Percentiles rank a stretch among this genome's conserved stretches.
phyloP scores from a whole-genome alignment of 140 eudicot genomes.

The Oenanthe javanica region DNA sequence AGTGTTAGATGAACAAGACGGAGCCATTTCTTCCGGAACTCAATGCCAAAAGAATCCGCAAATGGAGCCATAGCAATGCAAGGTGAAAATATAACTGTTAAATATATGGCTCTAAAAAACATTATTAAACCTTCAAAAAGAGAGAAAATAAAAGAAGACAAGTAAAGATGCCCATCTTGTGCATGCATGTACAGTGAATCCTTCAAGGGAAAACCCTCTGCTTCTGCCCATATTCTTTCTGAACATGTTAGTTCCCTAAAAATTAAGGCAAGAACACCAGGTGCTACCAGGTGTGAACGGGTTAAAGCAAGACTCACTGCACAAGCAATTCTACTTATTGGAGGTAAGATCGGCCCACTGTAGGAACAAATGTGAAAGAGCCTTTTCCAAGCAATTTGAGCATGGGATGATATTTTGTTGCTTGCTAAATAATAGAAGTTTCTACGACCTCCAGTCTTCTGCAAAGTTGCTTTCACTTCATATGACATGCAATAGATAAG shows the following conservation, averaged over 20 bases:
- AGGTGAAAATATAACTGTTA: slow-evolving; percentile 67
- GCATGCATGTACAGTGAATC: slow-evolving; percentile 65
- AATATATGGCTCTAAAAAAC: slow-evolving; percentile 66
- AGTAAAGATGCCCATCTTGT: slow-evolving; percentile 58
- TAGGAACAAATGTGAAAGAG: slow-evolving; percentile 40
- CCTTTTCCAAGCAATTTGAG: slow-evolving; percentile 65
- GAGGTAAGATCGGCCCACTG: slow-evolving; percentile 34
- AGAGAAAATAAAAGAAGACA: slow-evolving; percentile 45
- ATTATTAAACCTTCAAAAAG: slow-evolving; percentile 53
- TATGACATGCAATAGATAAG: slow-evolving; percentile 19
- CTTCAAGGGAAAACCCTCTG: slow-evolving; percentile 44
- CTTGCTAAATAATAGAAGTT: slow-evolving; percentile 33
- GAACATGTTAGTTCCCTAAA: slow-evolving; percentile 56
- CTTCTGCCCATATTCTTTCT: slow-evolving; percentile 38
- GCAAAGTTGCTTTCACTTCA: slow-evolving; percentile 35
- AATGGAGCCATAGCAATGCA: slow-evolving; percentile 88
- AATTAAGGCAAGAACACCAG: slow-evolving; percentile 73
- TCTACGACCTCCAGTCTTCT: slow-evolving; percentile 26
- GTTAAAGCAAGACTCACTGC: slow-evolving; percentile 80
- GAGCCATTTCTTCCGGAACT: slow-evolving; percentile 74
- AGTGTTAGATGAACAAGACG: slow-evolving; percentile 56
- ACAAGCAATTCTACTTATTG: slow-evolving; percentile 55
- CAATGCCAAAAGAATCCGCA: slow-evolving; percentile 58
- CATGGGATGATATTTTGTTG: slow-evolving; percentile 44
- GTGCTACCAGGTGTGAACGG: slow-evolving; percentile 69